Percentiles rank a stretch among this genome's conserved stretches.
Evolutionary conservation across 306 rosid genomes (phyloP).

Genomic region (Inga oerstediana): DNA sequence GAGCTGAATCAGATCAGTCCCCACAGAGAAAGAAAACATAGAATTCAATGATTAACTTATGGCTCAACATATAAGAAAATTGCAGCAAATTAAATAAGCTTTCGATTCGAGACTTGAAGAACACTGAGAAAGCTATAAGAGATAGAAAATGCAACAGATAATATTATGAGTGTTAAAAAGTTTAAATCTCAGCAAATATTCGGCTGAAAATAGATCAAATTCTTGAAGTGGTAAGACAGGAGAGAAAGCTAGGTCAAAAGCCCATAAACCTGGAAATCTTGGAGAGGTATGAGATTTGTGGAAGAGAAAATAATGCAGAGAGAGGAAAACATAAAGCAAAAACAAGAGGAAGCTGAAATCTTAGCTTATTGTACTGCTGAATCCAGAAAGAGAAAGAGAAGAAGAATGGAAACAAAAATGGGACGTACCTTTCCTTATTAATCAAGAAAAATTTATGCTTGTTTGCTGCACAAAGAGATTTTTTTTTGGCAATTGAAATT

Average conservation of each 20-base stretch:
- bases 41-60: neutral
- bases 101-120: neutral
- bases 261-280: constrained; percentile 36
- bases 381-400: neutral
- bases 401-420: neutral
- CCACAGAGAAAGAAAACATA: constrained; percentile 5
- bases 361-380: neutral
- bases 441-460: neutral
- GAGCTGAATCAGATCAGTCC: neutral
- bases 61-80: neutral
- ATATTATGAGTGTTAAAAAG: neutral
- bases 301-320: neutral
- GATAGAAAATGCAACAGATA: constrained; percentile 1
- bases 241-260: constrained; percentile 35
- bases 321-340: neutral
- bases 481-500: neutral
- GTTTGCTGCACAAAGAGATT: neutral
- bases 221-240: neutral
- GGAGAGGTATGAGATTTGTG: constrained; percentile 1
- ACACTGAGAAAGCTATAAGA: constrained; percentile 14
- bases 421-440: neutral
- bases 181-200: neutral
- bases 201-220: constrained; percentile 4
- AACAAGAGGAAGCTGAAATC: neutral
- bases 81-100: constrained; percentile 2